Percentiles rank a stretch among this genome's conserved stretches.
Evolutionary conservation across 2,329 filamentous ascomycete genomes (phyloP).

Genomic region (Ilyonectria mors-panacis): DNA sequence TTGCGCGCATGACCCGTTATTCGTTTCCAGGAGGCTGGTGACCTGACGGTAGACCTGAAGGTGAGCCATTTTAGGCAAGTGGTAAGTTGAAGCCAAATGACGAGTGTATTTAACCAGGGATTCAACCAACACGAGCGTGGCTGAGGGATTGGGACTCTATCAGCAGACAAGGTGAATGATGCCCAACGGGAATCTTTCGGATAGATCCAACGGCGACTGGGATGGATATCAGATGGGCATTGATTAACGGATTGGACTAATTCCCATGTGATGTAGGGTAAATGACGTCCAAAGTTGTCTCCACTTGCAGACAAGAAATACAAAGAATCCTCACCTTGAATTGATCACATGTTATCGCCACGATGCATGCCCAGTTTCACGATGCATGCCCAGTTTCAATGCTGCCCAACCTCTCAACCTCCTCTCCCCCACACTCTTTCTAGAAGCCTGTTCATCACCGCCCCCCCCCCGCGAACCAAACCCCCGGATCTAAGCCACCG

Average conservation of each 20-base stretch:
- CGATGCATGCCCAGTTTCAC: neutral
- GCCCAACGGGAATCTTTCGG: neutral
- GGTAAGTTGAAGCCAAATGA: neutral
- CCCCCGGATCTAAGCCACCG: slow-evolving; percentile 45
- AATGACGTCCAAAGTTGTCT: too few relatives aligned
- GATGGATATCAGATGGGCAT: too few relatives aligned
- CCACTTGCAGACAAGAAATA: too few relatives aligned
- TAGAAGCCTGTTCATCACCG: slow-evolving; percentile 13
- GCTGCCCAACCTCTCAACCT: slow-evolving; percentile 4
- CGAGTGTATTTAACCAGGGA: neutral
- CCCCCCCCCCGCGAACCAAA: neutral
- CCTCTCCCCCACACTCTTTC: slow-evolving; percentile 17
- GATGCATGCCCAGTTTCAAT: slow-evolving; percentile 1
- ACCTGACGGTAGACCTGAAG: neutral
- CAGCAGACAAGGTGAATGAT: neutral
- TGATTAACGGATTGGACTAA: too few relatives aligned
- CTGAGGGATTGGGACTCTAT: neutral
- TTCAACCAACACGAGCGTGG: neutral
- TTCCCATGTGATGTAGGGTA: too few relatives aligned
- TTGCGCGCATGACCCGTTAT: slow-evolving; percentile 1
- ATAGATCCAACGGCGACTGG: neutral
- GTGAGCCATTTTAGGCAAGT: slow-evolving; percentile 13
- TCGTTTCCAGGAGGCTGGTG: neutral
- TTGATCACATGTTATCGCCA: slow-evolving; percentile 2
- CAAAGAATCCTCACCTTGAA: neutral